Evolutionary conservation across 192 early-diverging fungal genomes (phyloP), one percentile per base, ranked within the genome.

Genomic region (Coemansia sp.): DNA sequence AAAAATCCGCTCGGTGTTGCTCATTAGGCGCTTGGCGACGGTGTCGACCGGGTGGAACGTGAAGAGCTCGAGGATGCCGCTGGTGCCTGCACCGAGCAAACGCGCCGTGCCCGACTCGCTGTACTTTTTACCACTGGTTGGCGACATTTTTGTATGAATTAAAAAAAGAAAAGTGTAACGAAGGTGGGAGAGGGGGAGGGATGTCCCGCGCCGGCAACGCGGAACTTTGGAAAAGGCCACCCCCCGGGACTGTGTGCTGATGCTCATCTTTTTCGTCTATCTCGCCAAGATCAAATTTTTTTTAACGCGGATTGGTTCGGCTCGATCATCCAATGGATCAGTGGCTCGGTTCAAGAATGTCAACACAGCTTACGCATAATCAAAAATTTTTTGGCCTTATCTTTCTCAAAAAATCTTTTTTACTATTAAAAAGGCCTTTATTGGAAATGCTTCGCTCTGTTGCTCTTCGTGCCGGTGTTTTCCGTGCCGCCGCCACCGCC

Each of bases 11-110:
- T 83, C 83, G 68, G 92, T 91, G 84, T 92, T 95, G 84, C 88
- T 94, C 95, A 99, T 99, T 66, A 99, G 87, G 42, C 97, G 90
- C 89, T 97, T 99, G 65, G 95, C 95, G 16, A 99, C 90, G 2
- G 95, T 99, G 83, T 99, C 95, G 48, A 99, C 93, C 37, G 95
- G 95, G 82, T 99, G 97, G 90, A 99, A 99, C 55, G 90, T 88
- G 62, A 96, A 84, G 61, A 99, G 85, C 84, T 99, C 97, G 34
- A 97, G 86, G 71, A 97, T 90, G 43, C 97, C 97, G 47, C 94
- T 91, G 48, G 91, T 87, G 39, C 86, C 97, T 37, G 94, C 89
- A 59, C 97, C 97, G 33, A 94, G 76, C 70, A 99, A 78, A 61
- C 95, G 90, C 68, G 97, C 94, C 21, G 90, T 84, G 47, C 85